Conservation (phyloP, 2,329 filamentous ascomycete species). For the Trichoderma sp. region DNA sequence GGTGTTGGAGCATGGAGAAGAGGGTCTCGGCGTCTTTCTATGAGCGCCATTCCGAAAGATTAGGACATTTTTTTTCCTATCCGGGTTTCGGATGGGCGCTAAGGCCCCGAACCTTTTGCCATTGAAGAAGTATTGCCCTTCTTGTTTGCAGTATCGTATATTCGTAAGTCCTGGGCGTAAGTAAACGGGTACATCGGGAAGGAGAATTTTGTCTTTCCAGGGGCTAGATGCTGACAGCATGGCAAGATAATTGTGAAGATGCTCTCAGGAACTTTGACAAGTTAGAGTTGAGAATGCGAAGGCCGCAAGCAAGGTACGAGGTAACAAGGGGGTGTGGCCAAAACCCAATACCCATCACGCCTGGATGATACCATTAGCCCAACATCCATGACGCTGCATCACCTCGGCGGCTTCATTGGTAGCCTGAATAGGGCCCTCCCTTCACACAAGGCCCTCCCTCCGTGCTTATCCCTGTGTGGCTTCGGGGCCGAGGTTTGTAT, state of each 20-base stretch:
- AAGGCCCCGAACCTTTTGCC: not conserved
- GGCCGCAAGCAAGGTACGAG: not conserved
- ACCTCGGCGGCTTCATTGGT: conserved; percentile 3
- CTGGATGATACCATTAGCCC: not conserved
- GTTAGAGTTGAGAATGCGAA: not conserved
- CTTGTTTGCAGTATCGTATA: not conserved
- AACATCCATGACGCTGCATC: conserved; percentile 1
- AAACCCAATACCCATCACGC: not conserved
- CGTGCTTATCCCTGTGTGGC: not conserved
- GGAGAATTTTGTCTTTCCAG: not conserved
- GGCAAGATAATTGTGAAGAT: not conserved
- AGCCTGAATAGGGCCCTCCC: not conserved
- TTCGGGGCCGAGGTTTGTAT: conserved; percentile 5
- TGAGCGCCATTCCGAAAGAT: not conserved
- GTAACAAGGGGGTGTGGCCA: not conserved
- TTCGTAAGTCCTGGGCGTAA: not conserved
- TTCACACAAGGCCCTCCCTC: not conserved
- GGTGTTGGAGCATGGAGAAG: not conserved
- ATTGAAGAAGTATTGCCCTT: not conserved
- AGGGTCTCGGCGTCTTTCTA: not conserved
- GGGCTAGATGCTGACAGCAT: not conserved
- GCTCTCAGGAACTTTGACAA: not conserved
- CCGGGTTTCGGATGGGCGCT: not conserved
- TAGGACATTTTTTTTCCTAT: not conserved
- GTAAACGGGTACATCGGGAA: conserved; percentile 3